These are phyloP conservation scores for Eremochloa ophiuroides DNA, from an alignment of 176 grass and related monocot genomes.

Conservation along the genomic window DNA sequence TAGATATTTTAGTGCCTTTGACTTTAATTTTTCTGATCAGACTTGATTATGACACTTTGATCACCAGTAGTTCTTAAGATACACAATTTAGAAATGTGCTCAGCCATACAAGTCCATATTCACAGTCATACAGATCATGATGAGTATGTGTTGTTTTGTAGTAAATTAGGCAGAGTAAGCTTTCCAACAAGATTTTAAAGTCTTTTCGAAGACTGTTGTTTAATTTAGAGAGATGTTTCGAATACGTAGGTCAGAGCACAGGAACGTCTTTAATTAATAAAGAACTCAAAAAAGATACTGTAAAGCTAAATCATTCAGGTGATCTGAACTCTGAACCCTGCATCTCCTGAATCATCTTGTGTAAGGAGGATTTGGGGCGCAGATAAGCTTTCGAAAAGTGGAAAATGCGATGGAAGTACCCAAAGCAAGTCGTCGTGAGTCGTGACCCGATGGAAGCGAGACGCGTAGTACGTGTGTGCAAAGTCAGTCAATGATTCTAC, in stretches of 20 bases:
- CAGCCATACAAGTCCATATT: background rate
- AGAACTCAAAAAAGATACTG: background rate
- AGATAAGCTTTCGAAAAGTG: background rate
- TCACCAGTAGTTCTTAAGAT: background rate
- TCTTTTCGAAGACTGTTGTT: background rate
- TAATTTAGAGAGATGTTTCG: background rate
- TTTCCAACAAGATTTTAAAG: background rate
- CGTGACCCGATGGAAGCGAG: no score
- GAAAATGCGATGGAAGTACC: slow-evolving; percentile 11
- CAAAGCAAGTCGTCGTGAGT: background rate
- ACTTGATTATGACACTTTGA: background rate
- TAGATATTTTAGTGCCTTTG: background rate
- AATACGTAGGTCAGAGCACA: background rate
- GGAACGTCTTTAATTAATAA: background rate
- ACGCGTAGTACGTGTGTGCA: background rate
- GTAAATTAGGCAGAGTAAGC: no score
- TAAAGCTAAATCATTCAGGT: background rate
- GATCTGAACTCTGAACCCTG: background rate
- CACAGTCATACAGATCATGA: no score
- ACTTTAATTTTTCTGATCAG: background rate
- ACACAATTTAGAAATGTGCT: background rate
- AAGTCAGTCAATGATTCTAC: slow-evolving; percentile 34
- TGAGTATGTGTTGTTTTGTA: background rate
- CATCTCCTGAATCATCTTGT: background rate
- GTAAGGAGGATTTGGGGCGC: background rate